A percentile compares a stretch with the other conserved stretches of the same genome.
phyloP scores from a whole-genome alignment of 352 stramenopile species.

The Aphanomyces invadans region DNA sequence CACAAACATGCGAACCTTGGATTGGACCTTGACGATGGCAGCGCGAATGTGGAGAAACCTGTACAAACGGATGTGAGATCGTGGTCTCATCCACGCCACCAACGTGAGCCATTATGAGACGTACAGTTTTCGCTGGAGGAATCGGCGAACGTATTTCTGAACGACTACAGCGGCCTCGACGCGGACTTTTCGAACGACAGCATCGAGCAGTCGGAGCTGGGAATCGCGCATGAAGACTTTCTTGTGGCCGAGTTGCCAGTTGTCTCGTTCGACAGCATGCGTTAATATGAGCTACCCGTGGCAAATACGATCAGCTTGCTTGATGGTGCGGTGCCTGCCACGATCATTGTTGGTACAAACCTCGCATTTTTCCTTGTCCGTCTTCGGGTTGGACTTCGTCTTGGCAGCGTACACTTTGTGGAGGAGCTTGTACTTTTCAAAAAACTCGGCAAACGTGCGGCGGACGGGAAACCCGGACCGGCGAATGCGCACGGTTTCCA shows the following conservation, averaged over 20 bases:
- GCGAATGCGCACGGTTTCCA: conserved; percentile 87
- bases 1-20: conserved; percentile 58
- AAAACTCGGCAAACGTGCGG: conserved; percentile 77
- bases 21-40: conserved; percentile 51
- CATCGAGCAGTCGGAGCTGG: conserved; percentile 73
- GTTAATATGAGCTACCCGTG: conserved; percentile 44
- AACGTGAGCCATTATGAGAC: too few species aligned
- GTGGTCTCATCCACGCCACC: too few species aligned
- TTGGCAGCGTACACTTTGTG: conserved; percentile 48
- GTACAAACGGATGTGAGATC: conserved; percentile 21
- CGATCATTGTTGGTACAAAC: conserved; percentile 24
- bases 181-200: conserved; percentile 81
- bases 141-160: conserved; percentile 64
- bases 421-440: conserved; percentile 83
- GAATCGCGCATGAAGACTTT: conserved; percentile 85
- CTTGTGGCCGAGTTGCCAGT: conserved; percentile 84
- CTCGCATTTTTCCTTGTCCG: conserved; percentile 74
- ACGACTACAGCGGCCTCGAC: conserved; percentile 64
- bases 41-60: not conserved
- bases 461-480: conserved; percentile 81
- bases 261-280: conserved; percentile 63
- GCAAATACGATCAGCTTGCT: too few species aligned
- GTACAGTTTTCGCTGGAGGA: conserved; percentile 64
- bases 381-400: conserved; percentile 32
- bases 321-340: not conserved